Evolutionary conservation across 768 basidiomycete species (phyloP), one percentile per base, ranked within the genome.

Genomic region (Pleurotus giganteus): DNA sequence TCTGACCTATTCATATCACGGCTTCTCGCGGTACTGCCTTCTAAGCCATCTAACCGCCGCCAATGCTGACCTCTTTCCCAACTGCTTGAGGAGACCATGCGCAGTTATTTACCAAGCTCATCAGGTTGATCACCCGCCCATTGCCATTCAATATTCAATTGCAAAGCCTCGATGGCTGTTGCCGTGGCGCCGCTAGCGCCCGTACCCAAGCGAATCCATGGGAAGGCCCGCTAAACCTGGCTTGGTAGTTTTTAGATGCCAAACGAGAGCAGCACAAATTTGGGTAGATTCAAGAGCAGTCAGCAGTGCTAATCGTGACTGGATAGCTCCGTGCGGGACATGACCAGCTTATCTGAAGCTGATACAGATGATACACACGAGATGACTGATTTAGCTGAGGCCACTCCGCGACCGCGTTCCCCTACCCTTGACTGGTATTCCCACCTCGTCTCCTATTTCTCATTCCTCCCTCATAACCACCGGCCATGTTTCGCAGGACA

Each of bases 301-400:
- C n/a, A 15, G 34, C 34, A 41, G 39, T n/a, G 19, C 39, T 41
- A 41, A 17, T 17, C 19, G 39, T 13, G 39, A 19, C 12, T n/a
- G 12, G 39, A 41, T 17, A 32, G 6, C n/a, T 47, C 46, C 11
- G 46, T 15, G 26, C 5, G 27, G 46, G 46, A 26, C 26, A 37
- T 51, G 49, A 12, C 36, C 34, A 37, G 34, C 49, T 51, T 51
- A 51, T 51, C 49, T 51, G 21, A 37, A 37, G 49, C 31, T 36
- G 34, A 51, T 51, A 34, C 12, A 15, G 23, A 51, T 51, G 44
- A 45, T 45, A 45, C 44, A 45, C 44, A 45, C 44, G 49, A 51
- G 49, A 51, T 51, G 49, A 26, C 49, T 51, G 29, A 51, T 51
- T 34, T 51, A 51, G 49, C 49, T 36, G 34, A 37, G 31, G 17